Base-by-base conservation (phyloP, 371 early-diverging fungal species). In the Polyrhizophydium stewartii region DNA sequence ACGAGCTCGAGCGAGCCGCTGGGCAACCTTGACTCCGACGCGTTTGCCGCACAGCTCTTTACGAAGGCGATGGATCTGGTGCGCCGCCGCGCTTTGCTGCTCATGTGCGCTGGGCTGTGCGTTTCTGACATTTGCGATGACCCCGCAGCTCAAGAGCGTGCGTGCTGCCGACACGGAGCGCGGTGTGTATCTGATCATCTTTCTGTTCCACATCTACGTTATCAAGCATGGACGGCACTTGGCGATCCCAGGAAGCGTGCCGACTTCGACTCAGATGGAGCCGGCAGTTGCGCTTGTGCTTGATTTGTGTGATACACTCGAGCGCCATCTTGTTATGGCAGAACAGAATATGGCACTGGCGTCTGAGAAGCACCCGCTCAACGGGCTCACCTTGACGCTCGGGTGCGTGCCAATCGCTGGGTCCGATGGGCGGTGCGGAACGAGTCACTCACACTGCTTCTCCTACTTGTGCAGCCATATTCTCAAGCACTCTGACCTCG, bases 301-400 rank as follows among this genome's bases (percentile, higher is more conserved):
- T 50, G 31, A n/a, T 50, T 25, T 50, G 31, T 12, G 12, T 12
- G 31, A 12, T 16, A 50, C 31, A 16, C 51, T 50, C 25, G 38
- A 56, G 22, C 32, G 22, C 19, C 49, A 66, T 56, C 41, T 70
- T 12, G 62, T 28, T 10, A 40, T 63, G 12, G 72, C 68, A 9
- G 59, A 65, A 33, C 22, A 53, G 21, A 64, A 69, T 57, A 47
- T 76, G 41, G 46, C 58, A 24, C 50, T 13, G 6, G 47, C 65
- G 22, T 55, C 71, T 25, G 50, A 61, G 6, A 56, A 46, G 12
- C 59, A 59, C 38, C 73, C 76, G 2, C 60, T 76, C 58, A 65
- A 76, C 43, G 72, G 70, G 1, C 43, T 68, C 27, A 66, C 73
- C 52, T 12, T 12, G 25, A 16, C 27, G 16, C 24, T 50, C n/a